Conservation (phyloP, 805 yeast genomes). For the Cyberlindnera maritima region DNA sequence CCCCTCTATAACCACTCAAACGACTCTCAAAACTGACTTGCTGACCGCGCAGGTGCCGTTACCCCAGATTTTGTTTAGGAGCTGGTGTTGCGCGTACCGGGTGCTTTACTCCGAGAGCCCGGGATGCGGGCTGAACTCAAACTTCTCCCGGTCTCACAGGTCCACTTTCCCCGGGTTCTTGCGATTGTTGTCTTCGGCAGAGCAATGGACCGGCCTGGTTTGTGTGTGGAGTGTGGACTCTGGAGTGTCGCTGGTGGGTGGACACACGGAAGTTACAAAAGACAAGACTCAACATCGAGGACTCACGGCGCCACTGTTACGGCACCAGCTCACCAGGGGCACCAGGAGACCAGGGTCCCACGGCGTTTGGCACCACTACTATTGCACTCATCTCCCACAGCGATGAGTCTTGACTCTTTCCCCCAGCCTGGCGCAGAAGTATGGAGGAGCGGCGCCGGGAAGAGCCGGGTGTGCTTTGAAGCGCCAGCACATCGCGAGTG, state of each 20-base stretch:
- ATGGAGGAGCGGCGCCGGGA: background rate
- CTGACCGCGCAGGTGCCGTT: background rate
- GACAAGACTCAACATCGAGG: too few relatives aligned
- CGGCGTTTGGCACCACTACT: background rate
- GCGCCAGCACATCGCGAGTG: background rate
- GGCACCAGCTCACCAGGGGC: too few relatives aligned
- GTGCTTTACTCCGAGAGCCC: conserved; percentile 16
- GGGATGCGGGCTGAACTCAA: conserved; percentile 4
- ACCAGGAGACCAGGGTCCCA: background rate
- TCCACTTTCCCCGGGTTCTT: too few relatives aligned
- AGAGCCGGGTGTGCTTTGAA: background rate
- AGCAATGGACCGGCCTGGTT: background rate
- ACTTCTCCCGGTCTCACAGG: background rate
- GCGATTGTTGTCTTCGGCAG: background rate
- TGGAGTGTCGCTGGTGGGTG: too few relatives aligned
- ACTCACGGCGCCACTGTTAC: too few relatives aligned
- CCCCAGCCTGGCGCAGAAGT: background rate
- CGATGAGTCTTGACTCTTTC: background rate
- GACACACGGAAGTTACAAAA: too few relatives aligned
- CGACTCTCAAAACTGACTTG: too few relatives aligned
- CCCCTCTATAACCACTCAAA: too few relatives aligned
- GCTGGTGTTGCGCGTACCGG: conserved; percentile 4
- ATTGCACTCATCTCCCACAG: background rate
- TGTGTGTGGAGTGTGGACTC: too few relatives aligned
- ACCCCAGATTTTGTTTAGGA: conserved; percentile 19